A percentile compares a stretch with the other conserved stretches of the same genome.
phyloP scores from a whole-genome alignment of 495 filamentous ascomycete genomes.

The Hyaloscypha hepaticicola region DNA sequence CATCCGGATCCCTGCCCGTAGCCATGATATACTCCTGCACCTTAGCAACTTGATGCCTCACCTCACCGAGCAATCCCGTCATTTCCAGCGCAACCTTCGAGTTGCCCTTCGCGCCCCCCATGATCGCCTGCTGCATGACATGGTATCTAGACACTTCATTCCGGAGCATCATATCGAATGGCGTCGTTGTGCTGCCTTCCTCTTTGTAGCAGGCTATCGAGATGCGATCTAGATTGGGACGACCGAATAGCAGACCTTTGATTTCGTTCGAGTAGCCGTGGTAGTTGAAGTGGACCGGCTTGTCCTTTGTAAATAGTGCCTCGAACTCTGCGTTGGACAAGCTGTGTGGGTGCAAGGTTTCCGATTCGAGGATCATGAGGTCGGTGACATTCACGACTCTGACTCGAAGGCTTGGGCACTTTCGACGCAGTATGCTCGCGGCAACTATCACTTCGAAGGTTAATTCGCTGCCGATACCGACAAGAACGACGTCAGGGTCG shows the following conservation, averaged over 20 bases:
- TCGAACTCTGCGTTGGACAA: slow-evolving; percentile 53
- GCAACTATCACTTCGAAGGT: slow-evolving; percentile 71
- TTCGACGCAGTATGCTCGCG: slow-evolving; percentile 54
- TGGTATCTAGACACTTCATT: slow-evolving; percentile 65
- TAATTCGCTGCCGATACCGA: slow-evolving; percentile 68
- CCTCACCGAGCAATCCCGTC: slow-evolving; percentile 46
- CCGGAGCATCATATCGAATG: slow-evolving; percentile 72
- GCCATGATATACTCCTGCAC: slow-evolving; percentile 56
- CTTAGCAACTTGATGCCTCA: slow-evolving; percentile 50
- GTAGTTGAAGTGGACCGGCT: slow-evolving; percentile 66
- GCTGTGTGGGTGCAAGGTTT: slow-evolving; percentile 63
- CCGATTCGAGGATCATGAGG: slow-evolving; percentile 62
- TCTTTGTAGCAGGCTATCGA: slow-evolving; percentile 65
- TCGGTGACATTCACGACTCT: slow-evolving; percentile 75
- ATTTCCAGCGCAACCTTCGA: slow-evolving; percentile 48
- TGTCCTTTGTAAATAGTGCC: slow-evolving; percentile 60
- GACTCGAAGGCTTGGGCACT: slow-evolving; percentile 54
- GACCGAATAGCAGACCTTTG: slow-evolving; percentile 62
- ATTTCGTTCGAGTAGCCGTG: slow-evolving; percentile 67
- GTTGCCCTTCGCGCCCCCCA: slow-evolving; percentile 48
- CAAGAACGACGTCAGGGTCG: slow-evolving; percentile 66
- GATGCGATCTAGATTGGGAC: slow-evolving; percentile 49
- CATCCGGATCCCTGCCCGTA: slow-evolving; percentile 57
- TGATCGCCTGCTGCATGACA: slow-evolving; percentile 57
- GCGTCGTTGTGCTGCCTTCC: slow-evolving; percentile 71